Conservation (phyloP, 2,329 filamentous ascomycete genomes). For the Epicoccum nigrum region DNA sequence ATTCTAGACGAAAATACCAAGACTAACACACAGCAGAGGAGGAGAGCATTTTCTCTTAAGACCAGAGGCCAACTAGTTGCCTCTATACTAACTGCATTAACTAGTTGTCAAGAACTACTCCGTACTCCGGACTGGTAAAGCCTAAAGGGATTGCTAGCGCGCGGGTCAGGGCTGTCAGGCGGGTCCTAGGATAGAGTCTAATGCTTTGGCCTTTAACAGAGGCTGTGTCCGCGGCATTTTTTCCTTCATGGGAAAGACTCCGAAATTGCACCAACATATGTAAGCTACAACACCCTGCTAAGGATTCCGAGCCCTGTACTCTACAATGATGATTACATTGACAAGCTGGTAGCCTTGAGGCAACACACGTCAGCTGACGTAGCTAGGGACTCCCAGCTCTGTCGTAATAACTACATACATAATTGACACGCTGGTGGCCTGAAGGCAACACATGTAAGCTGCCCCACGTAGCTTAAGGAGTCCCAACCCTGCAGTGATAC, state of each 20-base stretch:
- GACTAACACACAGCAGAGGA: neutral
- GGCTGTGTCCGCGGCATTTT: neutral
- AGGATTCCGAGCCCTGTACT: neutral
- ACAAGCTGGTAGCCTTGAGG: neutral
- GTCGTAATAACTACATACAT: neutral
- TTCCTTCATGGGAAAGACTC: neutral
- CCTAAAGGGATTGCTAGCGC: neutral
- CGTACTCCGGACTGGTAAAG: neutral
- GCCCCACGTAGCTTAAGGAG: neutral
- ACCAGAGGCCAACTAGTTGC: neutral
- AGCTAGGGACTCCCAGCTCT: neutral
- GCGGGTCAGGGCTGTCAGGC: neutral
- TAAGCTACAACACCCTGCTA: neutral
- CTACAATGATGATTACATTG: neutral
- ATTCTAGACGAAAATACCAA: neutral
- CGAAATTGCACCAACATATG: neutral
- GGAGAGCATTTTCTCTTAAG: conserved; percentile 1
- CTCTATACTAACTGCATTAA: neutral
- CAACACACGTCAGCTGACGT: neutral
- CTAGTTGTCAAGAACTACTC: neutral
- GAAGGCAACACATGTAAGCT: neutral
- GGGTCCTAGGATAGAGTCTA: neutral
- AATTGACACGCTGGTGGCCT: neutral
- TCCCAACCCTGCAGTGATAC: neutral
- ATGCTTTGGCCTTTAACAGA: neutral